Percentiles rank a stretch among this genome's conserved stretches.
Evolutionary conservation across 305 asterid genomes (phyloP).

Genomic region (Plantago coronopus): DNA sequence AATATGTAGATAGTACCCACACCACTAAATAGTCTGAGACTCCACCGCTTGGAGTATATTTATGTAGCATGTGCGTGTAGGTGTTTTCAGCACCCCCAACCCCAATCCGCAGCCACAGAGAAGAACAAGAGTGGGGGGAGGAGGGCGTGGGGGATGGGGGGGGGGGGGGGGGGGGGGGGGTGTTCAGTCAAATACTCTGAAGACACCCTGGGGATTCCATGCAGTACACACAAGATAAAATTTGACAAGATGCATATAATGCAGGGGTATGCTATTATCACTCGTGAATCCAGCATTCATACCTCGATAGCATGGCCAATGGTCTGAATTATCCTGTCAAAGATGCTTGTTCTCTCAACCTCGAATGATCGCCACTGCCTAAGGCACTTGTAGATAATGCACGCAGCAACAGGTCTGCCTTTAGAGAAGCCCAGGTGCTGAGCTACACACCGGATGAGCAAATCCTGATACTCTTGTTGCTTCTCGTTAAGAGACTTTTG

Average conservation of each 20-base stretch:
- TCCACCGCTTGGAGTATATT: too few species aligned
- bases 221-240: background rate
- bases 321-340: constrained; percentile 93
- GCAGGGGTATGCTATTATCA: background rate
- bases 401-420: constrained; percentile 95
- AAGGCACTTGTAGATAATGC: constrained; percentile 96
- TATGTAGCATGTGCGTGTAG: too few species aligned
- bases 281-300: constrained; percentile 15
- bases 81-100: too few species aligned
- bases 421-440: constrained; percentile 94
- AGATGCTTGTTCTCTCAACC: constrained; percentile 94
- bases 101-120: too few species aligned
- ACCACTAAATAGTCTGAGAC: too few species aligned
- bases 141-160: too few species aligned
- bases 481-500: constrained; percentile 93
- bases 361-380: constrained; percentile 98
- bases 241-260: background rate
- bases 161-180: background rate
- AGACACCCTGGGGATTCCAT: background rate
- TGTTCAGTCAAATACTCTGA: background rate
- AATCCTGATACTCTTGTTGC: constrained; percentile 98
- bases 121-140: too few species aligned
- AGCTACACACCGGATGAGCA: constrained; percentile 91
- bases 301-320: constrained; percentile 97
- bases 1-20: too few species aligned